Evolutionary conservation across 176 grass and related monocot genomes (phyloP), one percentile per base, ranked within the genome.

Genomic region (Oryza punctata): DNA sequence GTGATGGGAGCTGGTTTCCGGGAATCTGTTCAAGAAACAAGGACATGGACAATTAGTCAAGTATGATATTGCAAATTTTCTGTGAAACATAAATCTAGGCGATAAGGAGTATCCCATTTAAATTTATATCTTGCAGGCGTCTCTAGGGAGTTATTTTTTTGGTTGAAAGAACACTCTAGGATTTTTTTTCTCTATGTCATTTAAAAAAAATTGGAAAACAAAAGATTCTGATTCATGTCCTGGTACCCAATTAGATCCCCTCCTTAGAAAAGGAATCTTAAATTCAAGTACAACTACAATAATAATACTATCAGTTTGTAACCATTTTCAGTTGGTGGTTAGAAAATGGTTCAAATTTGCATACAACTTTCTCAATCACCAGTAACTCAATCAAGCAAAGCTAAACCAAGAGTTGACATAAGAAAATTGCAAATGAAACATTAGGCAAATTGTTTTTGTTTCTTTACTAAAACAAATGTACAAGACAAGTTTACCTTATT

Each of bases 401-500:
- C 14, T 59, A 41, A 69, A 69, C 21, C 16, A 50, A 67, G 27
- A 35, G 13, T 67, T 24, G 29, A 29, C 16, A 25, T 19, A 37
- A 41, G 15, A 52, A 19, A 79, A 60, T 19, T 70, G 25, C 8
- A 52, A 60, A 60, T 19, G 60, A 47, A 69, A 70, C 2, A 81
- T 40, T 70, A 52, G 3, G 47, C 47, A 50, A 50, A 18, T 50
- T 5, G 47, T 18, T 50, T 50, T 57, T 70, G 30, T 40, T 81
- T 71, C 38, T 70, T 46, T 38, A 70, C 12, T 67, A 24, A 70
- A 81, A n/a, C n/a, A n/a, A n/a, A 70, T 4, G 10, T 68, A n/a
- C n/a, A n/a, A n/a, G n/a, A n/a, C n/a, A 75, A 9, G 3, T 61
- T 63, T 81, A 87, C 85, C 78, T 81, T 69, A 30, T 15, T 76